Conservation (phyloP, 1,139 yeast species). For the Debaryomycetaceae sp. region DNA sequence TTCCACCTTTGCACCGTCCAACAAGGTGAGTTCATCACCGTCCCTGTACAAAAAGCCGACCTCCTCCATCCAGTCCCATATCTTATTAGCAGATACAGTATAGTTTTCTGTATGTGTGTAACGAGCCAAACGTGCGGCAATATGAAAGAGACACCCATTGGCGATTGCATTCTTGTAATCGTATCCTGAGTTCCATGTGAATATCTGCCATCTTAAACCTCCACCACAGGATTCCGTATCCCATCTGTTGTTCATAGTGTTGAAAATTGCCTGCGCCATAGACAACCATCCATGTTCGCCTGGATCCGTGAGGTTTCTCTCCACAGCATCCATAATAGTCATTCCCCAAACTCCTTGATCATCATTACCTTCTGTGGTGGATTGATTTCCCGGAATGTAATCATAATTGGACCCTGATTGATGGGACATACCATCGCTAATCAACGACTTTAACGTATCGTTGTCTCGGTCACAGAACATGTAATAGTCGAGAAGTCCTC, state of each 20-base stretch:
- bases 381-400: slow-evolving; percentile 57
- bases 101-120: slow-evolving; percentile 64
- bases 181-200: slow-evolving; percentile 72
- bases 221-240: slow-evolving; percentile 63
- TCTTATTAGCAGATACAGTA: slow-evolving; percentile 58
- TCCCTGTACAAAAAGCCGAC: slow-evolving; percentile 44
- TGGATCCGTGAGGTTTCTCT: slow-evolving; percentile 54
- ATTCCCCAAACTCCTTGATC: slow-evolving; percentile 73
- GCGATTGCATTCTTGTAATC: slow-evolving; percentile 77
- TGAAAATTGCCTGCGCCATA: slow-evolving; percentile 71
- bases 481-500: slow-evolving; percentile 55
- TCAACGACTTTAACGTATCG: slow-evolving; percentile 32
- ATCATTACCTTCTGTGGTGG: slow-evolving; percentile 66
- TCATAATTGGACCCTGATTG: slow-evolving; percentile 54
- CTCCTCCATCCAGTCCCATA: slow-evolving; percentile 67
- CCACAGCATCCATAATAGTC: slow-evolving; percentile 58
- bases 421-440: slow-evolving; percentile 42
- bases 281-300: slow-evolving; percentile 60
- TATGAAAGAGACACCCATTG: slow-evolving; percentile 72
- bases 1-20: slow-evolving; percentile 68
- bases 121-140: slow-evolving; percentile 75
- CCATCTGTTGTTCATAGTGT: slow-evolving; percentile 77
- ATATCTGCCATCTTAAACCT: slow-evolving; percentile 85
- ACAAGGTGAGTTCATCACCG: slow-evolving; percentile 42
- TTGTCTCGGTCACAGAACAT: slow-evolving; percentile 45